These are phyloP conservation scores for Chernovozyma aurita DNA, from an alignment of 1,139 yeast species.

Conservation along the genomic window DNA sequence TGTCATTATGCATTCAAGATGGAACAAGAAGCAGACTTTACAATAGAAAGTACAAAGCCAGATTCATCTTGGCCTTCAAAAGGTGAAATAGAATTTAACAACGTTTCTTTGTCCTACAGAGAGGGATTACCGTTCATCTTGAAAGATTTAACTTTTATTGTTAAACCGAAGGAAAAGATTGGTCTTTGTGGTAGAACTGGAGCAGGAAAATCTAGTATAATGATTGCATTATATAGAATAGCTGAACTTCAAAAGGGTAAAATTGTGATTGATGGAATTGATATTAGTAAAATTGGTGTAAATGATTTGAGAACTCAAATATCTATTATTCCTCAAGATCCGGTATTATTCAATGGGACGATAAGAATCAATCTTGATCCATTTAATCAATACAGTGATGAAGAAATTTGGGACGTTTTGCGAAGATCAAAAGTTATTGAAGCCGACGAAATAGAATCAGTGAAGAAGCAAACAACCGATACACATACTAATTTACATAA, in stretches of 20 bases:
- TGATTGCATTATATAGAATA: conserved; percentile 18
- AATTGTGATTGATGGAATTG: conserved; percentile 16
- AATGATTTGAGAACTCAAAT: conserved; percentile 28
- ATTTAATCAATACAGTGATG: conserved; percentile 33
- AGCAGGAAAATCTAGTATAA: conserved; percentile 21
- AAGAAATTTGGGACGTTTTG: conserved; percentile 40
- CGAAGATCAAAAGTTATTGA: conserved; percentile 42
- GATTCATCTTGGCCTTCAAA: conserved; percentile 27
- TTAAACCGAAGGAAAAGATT: conserved; percentile 15
- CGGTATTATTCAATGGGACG: conserved; percentile 38
- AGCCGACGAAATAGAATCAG: conserved; percentile 17
- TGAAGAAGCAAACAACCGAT: conserved; percentile 11
- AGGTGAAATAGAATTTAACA: conserved; percentile 14
- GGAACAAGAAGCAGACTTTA: conserved; percentile 40
- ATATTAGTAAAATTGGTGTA: conserved; percentile 25
- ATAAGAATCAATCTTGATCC: conserved; percentile 42
- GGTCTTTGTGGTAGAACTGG: conserved; percentile 23
- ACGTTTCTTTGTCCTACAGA: conserved; percentile 16
- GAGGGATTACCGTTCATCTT: conserved; percentile 17
- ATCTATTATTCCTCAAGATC: conserved; percentile 45
- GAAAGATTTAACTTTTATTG: conserved; percentile 12
- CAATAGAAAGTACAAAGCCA: conserved; percentile 47
- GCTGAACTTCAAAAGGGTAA: conserved; percentile 14
- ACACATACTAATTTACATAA: conserved; percentile 15
- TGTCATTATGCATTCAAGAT: conserved; percentile 34